Base-by-base conservation (phyloP, 495 filamentous ascomycete genomes). In the Talaromyces ruber region DNA sequence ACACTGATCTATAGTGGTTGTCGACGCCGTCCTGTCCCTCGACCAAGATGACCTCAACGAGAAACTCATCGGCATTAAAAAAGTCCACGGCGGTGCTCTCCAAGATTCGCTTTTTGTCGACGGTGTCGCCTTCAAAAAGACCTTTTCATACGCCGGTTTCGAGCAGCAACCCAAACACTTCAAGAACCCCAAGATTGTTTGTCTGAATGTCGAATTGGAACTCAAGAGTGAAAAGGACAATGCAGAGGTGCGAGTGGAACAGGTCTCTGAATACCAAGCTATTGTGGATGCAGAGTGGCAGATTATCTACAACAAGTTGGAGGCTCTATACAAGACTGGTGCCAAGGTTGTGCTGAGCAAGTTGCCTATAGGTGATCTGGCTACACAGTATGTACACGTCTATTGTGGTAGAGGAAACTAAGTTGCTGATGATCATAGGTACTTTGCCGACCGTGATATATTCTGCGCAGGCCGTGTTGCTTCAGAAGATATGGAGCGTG, bases 281-380 rank as follows among this genome's bases (percentile, higher is more conserved):
- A 96, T 98, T 68, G 94, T 98, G 71, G 94, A 98, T 72, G 94
- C 94, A 45, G 94, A 98, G 75, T 98, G 94, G 94, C 90, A 96
- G 77, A 98, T 98, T 71, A 98, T 98, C 73, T 97, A 86, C 85
- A 92, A 97, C 82, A 98, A 98, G 82, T 86, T 98, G 67, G 93
- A 98, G 76, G 92, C 93, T 28, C 76, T 93, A 56, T 83, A 91
- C 82, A 87, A 92, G 71, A 96, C 93, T 4, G 94, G 93, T 53
- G 94, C 94, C 45, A 95, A 96, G 81, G 92, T 98, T 63, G 91
- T 98, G 26, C 84, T 98, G 55, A 96, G 91, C 72, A 98, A 98
- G 79, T 81, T 98, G 67, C 94, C 94, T 51, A 97, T 98, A 70
- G 94, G 94, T 73, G 94, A 98, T 78, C 79, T 98, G 67, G 94